Percentiles rank a stretch among this genome's conserved stretches.
Evolutionary conservation across 1,284 basidiomycete genomes (phyloP).

Genomic region (Pascua sp.): DNA sequence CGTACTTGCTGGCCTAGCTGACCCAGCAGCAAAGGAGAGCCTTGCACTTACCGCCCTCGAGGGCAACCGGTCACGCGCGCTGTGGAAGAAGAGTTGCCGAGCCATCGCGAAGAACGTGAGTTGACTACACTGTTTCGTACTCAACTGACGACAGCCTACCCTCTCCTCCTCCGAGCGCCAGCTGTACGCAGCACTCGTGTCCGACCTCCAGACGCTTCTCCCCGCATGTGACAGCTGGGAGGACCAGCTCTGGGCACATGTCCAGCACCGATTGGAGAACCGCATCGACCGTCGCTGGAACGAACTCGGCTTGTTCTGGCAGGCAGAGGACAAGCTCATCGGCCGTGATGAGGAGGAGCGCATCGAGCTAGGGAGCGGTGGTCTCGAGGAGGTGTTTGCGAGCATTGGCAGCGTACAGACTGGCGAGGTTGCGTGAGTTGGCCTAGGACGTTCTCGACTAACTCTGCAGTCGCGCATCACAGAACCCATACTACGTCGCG

Average conservation of each 20-base stretch:
- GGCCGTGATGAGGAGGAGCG: constrained; percentile 35
- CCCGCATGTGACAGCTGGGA: constrained; percentile 85
- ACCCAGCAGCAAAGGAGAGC: constrained; percentile 50
- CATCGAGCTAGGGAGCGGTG: constrained; percentile 27
- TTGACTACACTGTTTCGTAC: constrained; percentile 19
- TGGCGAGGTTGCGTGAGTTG: constrained; percentile 41
- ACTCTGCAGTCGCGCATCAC: constrained; percentile 54
- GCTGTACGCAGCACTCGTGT: constrained; percentile 82
- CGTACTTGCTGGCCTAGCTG: neutral
- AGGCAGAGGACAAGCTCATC: constrained; percentile 31
- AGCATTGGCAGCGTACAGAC: constrained; percentile 36
- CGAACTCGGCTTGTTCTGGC: constrained; percentile 49
- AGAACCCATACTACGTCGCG: constrained; percentile 65
- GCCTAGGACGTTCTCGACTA: no score
- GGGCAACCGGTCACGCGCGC: constrained; percentile 67
- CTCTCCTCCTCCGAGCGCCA: constrained; percentile 73
- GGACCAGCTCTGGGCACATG: constrained; percentile 89
- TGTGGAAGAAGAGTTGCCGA: constrained; percentile 83
- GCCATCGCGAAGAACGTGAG: constrained; percentile 72
- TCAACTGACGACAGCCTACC: constrained; percentile 53
- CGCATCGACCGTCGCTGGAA: constrained; percentile 42
- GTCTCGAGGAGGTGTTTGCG: constrained; percentile 45
- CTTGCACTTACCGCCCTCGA: constrained; percentile 20
- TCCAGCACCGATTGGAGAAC: constrained; percentile 76
- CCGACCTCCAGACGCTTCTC: constrained; percentile 71